Conservation (phyloP, 2,329 filamentous ascomycete species). For the Colletotrichum tropicicola region DNA sequence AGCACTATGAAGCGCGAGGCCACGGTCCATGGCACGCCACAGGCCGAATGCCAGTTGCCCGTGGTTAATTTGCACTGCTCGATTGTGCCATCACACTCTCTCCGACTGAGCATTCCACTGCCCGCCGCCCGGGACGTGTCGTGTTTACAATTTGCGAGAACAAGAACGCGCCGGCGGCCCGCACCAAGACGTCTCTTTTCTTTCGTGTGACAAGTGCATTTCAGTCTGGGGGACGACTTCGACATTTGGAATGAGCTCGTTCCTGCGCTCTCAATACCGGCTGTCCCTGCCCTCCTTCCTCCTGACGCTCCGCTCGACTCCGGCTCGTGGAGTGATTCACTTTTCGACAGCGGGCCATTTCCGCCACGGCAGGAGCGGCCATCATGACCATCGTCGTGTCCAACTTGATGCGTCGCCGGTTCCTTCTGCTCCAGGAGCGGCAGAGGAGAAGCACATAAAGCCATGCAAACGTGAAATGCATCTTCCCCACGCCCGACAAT, state of each 20-base stretch:
- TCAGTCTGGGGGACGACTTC: background rate
- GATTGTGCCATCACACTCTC: slow-evolving; percentile 18
- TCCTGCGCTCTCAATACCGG: background rate
- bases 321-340: background rate
- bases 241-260: slow-evolving; percentile 10
- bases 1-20: slow-evolving; percentile 5
- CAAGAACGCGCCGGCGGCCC: background rate
- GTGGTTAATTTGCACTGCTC: slow-evolving; percentile 15
- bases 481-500: background rate
- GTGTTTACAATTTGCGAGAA: slow-evolving; percentile 10
- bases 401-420: background rate
- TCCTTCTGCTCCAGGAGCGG: background rate
- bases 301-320: background rate
- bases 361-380: background rate
- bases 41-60: slow-evolving; percentile 14
- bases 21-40: background rate
- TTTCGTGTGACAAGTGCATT: slow-evolving; percentile 7
- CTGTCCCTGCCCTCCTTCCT: background rate
- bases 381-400: background rate
- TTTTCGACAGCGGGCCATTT: background rate
- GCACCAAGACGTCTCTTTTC: background rate
- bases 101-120: slow-evolving; percentile 9
- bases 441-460: background rate
- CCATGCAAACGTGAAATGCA: background rate
- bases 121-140: background rate